These are phyloP conservation scores for Mesembryanthemum crystallinum DNA, from an alignment of 148 eudicot genomes.

Conservation along the genomic window DNA sequence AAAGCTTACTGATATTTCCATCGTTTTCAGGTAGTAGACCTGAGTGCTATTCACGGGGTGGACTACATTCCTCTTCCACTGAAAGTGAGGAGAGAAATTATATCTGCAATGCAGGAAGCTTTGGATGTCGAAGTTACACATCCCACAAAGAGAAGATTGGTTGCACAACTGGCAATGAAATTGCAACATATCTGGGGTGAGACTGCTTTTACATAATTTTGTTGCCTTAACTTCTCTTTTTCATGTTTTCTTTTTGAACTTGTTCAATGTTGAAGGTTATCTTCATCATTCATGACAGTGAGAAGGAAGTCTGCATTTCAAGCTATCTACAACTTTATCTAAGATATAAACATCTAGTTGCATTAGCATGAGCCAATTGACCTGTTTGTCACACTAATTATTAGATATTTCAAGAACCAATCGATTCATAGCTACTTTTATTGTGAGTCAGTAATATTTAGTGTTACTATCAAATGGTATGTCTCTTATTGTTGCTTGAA, in stretches of 20 bases:
- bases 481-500: too few relatives aligned
- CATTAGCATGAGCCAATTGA: background rate
- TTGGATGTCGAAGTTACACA: constrained; percentile 44
- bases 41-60: constrained; percentile 62
- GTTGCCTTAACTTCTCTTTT: background rate
- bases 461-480: too few relatives aligned
- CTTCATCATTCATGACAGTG: background rate
- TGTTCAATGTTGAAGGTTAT: background rate
- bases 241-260: background rate
- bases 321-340: background rate
- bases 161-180: constrained; percentile 49
- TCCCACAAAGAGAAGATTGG: constrained; percentile 57
- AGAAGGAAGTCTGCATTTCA: background rate
- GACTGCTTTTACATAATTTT: constrained; percentile 11
- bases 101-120: constrained; percentile 58
- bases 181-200: constrained; percentile 79
- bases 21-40: constrained; percentile 54
- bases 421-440: background rate
- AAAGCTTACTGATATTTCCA: background rate
- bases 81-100: constrained; percentile 55
- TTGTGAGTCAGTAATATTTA: background rate
- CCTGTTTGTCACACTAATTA: background rate
- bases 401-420: too few relatives aligned
- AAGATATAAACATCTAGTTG: background rate
- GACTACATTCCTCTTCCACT: constrained; percentile 52